Evolutionary conservation across 2,329 filamentous ascomycete genomes (phyloP).

Genomic region (Chaetomium olivaceum): DNA sequence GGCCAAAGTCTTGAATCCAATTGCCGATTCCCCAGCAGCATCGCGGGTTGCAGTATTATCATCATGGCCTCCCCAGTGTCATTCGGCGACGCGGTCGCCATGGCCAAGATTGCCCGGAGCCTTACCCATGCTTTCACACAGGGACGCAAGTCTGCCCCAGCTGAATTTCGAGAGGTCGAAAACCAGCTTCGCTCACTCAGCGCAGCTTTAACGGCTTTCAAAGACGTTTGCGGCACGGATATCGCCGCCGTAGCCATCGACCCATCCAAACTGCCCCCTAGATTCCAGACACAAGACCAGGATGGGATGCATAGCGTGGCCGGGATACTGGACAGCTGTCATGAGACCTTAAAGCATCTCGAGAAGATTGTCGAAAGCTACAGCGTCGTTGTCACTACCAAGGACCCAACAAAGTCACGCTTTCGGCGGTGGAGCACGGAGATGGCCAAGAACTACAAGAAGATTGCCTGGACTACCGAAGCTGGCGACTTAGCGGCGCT

Average conservation of each 20-base stretch:
- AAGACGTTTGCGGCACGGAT: conserved; percentile 7
- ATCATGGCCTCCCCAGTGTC: conserved; percentile 35
- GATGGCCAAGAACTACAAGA: conserved; percentile 36
- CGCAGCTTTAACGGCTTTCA: conserved; percentile 32
- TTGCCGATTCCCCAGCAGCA: not conserved
- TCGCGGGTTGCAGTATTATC: not conserved
- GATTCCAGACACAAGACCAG: conserved; percentile 4
- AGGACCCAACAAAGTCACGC: conserved; percentile 7
- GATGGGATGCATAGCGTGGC: conserved; percentile 1
- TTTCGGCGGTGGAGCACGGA: conserved; percentile 30
- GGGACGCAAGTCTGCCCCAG: conserved; percentile 36
- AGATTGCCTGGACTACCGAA: conserved; percentile 37
- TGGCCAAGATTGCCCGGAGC: conserved; percentile 35
- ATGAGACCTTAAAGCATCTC: conserved; percentile 22
- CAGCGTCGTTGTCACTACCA: not conserved
- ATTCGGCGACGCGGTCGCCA: conserved; percentile 36
- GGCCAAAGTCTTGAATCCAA: not conserved
- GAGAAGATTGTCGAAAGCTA: conserved; percentile 24
- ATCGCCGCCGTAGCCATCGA: conserved; percentile 1
- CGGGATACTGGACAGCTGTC: conserved; percentile 18
- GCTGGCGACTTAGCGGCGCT: conserved; percentile 34
- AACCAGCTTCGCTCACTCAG: conserved; percentile 37
- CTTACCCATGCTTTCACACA: conserved; percentile 36
- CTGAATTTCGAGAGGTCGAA: conserved; percentile 37
- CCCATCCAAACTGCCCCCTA: conserved; percentile 2